phyloP scores from a whole-genome alignment of 805 yeast species.

The Clavispora vitiphila region DNA sequence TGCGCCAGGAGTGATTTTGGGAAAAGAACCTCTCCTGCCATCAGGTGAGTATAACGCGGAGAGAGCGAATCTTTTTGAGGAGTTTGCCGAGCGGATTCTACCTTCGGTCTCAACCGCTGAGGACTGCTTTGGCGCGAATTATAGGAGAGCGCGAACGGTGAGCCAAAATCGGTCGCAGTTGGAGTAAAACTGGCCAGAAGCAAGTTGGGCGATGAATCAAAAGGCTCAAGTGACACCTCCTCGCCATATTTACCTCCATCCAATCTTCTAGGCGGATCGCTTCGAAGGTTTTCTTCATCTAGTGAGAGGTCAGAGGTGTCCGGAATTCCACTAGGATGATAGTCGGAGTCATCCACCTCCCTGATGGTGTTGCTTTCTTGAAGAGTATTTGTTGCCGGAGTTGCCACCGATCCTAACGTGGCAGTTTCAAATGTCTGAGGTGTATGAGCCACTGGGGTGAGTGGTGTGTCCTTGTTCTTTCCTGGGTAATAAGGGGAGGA shows the following conservation, averaged over 20 bases:
- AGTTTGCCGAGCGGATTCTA: not conserved
- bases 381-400: slow-evolving; percentile 12
- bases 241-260: slow-evolving; percentile 19
- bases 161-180: slow-evolving; percentile 21
- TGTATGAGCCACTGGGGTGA: not conserved
- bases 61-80: slow-evolving; percentile 20
- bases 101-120: not conserved
- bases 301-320: not conserved
- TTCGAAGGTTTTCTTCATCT: not conserved
- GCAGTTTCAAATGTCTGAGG: not conserved
- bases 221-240: slow-evolving; percentile 23
- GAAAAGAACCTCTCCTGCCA: slow-evolving; percentile 50
- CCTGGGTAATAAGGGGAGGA: not conserved
- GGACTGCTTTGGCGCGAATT: slow-evolving; percentile 1
- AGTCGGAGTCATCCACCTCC: slow-evolving; percentile 17
- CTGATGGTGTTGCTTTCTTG: slow-evolving; percentile 12
- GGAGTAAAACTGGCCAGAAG: not conserved
- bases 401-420: not conserved
- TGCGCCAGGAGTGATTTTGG: slow-evolving; percentile 63
- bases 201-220: not conserved
- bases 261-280: slow-evolving; percentile 22
- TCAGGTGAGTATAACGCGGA: not conserved
- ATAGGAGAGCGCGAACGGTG: slow-evolving; percentile 28
- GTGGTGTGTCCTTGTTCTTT: not conserved
- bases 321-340: slow-evolving; percentile 5